phyloP scores from a whole-genome alignment of 768 basidiomycete genomes.

The Russula earlei region DNA sequence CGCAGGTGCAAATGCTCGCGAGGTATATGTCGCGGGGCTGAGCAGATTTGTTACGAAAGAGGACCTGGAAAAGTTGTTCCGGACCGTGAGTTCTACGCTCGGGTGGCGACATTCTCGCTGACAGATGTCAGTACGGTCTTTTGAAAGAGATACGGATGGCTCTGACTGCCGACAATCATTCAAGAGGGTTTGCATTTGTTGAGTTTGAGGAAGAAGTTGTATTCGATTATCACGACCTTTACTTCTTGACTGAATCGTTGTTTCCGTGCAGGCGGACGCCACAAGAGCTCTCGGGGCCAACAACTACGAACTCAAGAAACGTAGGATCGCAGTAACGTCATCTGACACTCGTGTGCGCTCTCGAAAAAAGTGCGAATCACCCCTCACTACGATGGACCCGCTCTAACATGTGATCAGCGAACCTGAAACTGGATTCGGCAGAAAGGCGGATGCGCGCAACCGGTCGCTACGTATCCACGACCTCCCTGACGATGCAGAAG shows the following conservation, averaged over 20 bases:
- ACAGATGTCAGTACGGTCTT: slow-evolving; percentile 54
- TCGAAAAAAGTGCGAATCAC: slow-evolving; percentile 23
- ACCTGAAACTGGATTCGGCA: slow-evolving; percentile 49
- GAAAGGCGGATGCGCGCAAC: slow-evolving; percentile 46
- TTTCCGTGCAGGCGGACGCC: slow-evolving; percentile 49
- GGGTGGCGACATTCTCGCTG: not conserved
- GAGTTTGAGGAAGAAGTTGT: slow-evolving; percentile 80
- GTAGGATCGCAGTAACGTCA: slow-evolving; percentile 83
- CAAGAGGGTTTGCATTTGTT: slow-evolving; percentile 86
- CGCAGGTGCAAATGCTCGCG: slow-evolving; percentile 70
- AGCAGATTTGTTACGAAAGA: slow-evolving; percentile 65
- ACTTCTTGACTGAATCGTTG: not conserved
- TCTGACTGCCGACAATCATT: slow-evolving; percentile 55
- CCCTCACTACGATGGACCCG: not conserved
- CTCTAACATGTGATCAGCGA: slow-evolving; percentile 12
- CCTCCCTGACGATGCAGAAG: slow-evolving; percentile 71
- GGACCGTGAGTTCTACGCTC: slow-evolving; percentile 41
- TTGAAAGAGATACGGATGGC: slow-evolving; percentile 78
- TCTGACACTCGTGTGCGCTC: slow-evolving; percentile 51
- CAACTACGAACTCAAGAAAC: slow-evolving; percentile 80
- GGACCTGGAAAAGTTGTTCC: slow-evolving; percentile 75
- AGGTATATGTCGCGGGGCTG: slow-evolving; percentile 83
- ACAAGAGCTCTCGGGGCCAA: slow-evolving; percentile 66
- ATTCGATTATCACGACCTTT: not conserved
- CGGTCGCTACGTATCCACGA: slow-evolving; percentile 71